These are phyloP conservation scores for Arxiozyma slooffiae DNA, from an alignment of 1,139 yeast species.

Conservation along the genomic window DNA sequence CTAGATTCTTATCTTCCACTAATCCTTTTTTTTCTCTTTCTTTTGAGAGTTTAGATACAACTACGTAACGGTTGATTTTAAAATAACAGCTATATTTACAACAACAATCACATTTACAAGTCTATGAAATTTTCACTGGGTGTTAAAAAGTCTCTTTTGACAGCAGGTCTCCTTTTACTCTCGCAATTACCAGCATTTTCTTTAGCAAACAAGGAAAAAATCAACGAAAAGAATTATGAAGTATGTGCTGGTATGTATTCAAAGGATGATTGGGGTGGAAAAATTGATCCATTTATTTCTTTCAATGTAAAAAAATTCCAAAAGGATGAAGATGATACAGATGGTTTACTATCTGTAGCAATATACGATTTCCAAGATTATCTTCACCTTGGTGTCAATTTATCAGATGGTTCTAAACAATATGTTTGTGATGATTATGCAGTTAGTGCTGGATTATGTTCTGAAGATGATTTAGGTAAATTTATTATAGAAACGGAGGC, in stretches of 20 bases:
- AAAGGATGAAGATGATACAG: conserved; percentile 31
- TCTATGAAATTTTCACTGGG: not conserved
- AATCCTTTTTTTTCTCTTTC: too few species aligned
- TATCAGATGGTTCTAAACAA: conserved; percentile 32
- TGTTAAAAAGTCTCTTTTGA: not conserved
- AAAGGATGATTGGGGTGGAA: conserved; percentile 81
- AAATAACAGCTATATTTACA: too few species aligned
- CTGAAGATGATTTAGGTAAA: conserved; percentile 44
- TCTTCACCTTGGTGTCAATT: conserved; percentile 48
- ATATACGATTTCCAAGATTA: conserved; percentile 80
- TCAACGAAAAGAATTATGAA: conserved; percentile 46
- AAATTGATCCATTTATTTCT: conserved; percentile 50
- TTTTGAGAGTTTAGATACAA: too few species aligned
- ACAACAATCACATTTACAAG: not conserved
- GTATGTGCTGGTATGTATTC: conserved; percentile 87
- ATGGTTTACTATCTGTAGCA: conserved; percentile 43
- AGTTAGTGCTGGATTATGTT: conserved; percentile 50
- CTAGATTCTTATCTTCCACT: not conserved
- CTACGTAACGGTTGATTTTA: not conserved
- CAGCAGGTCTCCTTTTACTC: conserved; percentile 1
- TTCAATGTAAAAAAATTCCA: conserved; percentile 40
- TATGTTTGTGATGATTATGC: conserved; percentile 73
- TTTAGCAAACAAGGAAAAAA: conserved; percentile 40
- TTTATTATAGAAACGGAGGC: conserved; percentile 43
- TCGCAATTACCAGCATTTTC: conserved; percentile 9